Evolutionary conservation across 768 basidiomycete genomes (phyloP).

Genomic region (Leccinum broughii): DNA sequence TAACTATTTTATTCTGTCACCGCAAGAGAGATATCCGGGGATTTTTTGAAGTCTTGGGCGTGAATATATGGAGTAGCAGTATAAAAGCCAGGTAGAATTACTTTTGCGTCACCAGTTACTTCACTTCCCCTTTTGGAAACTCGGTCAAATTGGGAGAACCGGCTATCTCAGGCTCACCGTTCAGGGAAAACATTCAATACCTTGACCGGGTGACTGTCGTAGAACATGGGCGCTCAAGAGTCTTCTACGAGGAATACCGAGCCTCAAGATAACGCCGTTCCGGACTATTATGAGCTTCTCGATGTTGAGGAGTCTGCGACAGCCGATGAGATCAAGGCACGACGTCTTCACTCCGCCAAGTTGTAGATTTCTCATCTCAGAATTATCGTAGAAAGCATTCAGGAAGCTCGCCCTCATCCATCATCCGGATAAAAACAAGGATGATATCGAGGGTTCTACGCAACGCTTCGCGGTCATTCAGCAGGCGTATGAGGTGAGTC

Average conservation of each 20-base stretch:
- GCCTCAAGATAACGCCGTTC: constrained; percentile 27
- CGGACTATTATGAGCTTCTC: constrained; percentile 83
- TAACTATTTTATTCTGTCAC: not conserved
- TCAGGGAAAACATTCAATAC: not conserved
- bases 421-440: constrained; percentile 87
- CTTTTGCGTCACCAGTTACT: not conserved
- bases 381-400: constrained; percentile 65
- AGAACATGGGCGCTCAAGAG: constrained; percentile 67
- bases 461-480: constrained; percentile 85
- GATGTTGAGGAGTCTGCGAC: constrained; percentile 81
- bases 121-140: constrained; percentile 18
- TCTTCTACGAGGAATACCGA: constrained; percentile 47
- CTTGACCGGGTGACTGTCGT: not conserved
- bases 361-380: constrained; percentile 3
- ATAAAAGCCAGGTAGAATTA: not conserved
- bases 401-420: constrained; percentile 80
- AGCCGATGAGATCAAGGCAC: constrained; percentile 85
- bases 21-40: not conserved
- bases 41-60: not conserved
- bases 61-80: not conserved
- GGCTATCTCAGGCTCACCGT: no score
- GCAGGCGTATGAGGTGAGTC: constrained; percentile 88
- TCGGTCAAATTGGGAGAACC: not conserved
- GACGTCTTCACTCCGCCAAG: constrained; percentile 5
- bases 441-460: constrained; percentile 83